Percentiles rank a stretch among this genome's conserved stretches.
Conservation (phyloP, 768 basidiomycete species). For the Tricholoma hemisulphureum region DNA sequence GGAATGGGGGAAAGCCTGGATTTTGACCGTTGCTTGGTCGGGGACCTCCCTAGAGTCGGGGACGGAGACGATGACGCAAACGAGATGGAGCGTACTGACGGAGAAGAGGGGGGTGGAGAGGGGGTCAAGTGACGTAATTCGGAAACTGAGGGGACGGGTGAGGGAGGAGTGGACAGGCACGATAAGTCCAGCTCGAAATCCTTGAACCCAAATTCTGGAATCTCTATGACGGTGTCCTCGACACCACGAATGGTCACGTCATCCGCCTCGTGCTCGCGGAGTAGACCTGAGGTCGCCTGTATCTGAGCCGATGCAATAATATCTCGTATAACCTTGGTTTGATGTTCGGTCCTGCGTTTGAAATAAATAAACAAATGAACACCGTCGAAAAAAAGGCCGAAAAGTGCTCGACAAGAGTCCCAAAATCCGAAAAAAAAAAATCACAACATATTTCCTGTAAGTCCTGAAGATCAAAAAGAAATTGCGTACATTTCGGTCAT, state of each 20-base stretch:
- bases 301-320: conserved; percentile 24
- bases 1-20: conserved; percentile 27
- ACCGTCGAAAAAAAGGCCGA: not conserved
- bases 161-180: conserved; percentile 41
- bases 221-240: conserved; percentile 23
- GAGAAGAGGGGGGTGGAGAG: conserved; percentile 31
- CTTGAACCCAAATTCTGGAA: conserved; percentile 38
- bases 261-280: conserved; percentile 23
- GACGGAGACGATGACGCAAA: conserved; percentile 35
- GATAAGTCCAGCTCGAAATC: conserved; percentile 49
- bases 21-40: conserved; percentile 27
- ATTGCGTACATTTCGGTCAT: conserved; percentile 17
- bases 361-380: conserved; percentile 3
- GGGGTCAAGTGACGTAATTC: conserved; percentile 30
- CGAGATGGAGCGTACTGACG: conserved; percentile 30
- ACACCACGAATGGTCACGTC: conserved; percentile 23
- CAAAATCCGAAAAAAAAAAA: too few relatives aligned
- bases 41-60: conserved; percentile 21
- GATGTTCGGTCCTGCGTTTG: conserved; percentile 20
- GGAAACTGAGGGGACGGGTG: conserved; percentile 37
- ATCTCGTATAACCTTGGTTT: conserved; percentile 22
- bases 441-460: too few relatives aligned
- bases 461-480: conserved; percentile 9
- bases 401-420: too few relatives aligned
- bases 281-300: conserved; percentile 13